A percentile compares a stretch with the other conserved stretches of the same genome.
These are phyloP conservation scores for Pyrenophora graminea DNA, from an alignment of 2,329 filamentous ascomycete genomes.

Conservation along the genomic window DNA sequence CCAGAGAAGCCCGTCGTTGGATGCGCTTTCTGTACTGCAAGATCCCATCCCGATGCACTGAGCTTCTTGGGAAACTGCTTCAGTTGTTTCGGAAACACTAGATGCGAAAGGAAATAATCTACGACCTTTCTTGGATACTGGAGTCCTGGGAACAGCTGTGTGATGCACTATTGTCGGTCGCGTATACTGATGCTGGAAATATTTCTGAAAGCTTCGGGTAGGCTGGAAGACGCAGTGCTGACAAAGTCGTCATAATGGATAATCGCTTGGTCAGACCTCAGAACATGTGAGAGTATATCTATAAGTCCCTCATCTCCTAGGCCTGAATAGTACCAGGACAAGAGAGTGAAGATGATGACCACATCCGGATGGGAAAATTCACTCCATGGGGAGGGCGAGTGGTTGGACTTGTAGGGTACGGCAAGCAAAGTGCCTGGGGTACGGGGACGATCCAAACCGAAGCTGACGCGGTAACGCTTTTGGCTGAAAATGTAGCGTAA, in stretches of 20 bases:
- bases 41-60: slow-evolving; percentile 69
- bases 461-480: no score
- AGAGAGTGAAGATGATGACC: no score
- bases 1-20: slow-evolving; percentile 70
- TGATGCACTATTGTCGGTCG: slow-evolving; percentile 55
- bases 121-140: slow-evolving; percentile 58
- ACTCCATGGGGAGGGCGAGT: no score
- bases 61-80: slow-evolving; percentile 68
- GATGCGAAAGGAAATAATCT: slow-evolving; percentile 64
- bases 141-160: slow-evolving; percentile 59
- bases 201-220: slow-evolving; percentile 47
- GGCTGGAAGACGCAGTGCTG: slow-evolving; percentile 21
- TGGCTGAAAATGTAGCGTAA: no score
- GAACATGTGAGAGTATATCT: no score
- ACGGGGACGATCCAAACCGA: no score
- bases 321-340: no score
- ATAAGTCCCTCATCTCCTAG: no score
- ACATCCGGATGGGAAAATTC: no score
- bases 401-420: no score
- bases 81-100: slow-evolving; percentile 66
- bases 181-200: slow-evolving; percentile 43
- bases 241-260: slow-evolving; percentile 60
- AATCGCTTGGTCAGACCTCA: no score
- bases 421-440: no score
- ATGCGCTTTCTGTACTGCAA: slow-evolving; percentile 54